Base-by-base conservation (phyloP, 441 rosid genomes). In the Erysimum cheiri region DNA sequence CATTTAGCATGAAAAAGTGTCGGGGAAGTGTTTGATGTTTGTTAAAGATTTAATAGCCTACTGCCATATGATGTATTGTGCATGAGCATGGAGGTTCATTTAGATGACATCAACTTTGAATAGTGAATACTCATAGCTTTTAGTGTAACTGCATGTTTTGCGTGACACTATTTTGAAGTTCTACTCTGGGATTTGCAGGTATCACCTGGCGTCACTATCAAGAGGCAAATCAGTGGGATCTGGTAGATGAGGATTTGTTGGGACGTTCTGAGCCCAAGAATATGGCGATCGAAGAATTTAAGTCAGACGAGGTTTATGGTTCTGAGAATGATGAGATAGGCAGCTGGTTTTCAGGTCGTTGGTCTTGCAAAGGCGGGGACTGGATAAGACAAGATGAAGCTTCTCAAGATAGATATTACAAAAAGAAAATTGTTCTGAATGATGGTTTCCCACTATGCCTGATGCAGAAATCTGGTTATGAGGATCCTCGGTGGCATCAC, bases 281-380 rank as follows among this genome's bases (percentile, higher is more conserved):
- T 61, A 77, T 55, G 52, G 92, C 70, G 62, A 73, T 74, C 32
- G 71, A 71, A 66, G 96, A 88, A 72, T 60, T 55, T 50, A 79
- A 81, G 79, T 76, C 79, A 67, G 77, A 76, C 78, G 79, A 73
- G 61, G 90, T 80, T 70, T 69, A 82, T 53, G 71, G 73, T 35
- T 77, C 80, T 80, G 73, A 74, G 29, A 70, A 65, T 76, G 64
- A 64, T 64, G 98, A 85, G 53, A 61, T 82, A 49, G 77, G 83
- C 69, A 90, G 87, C 69, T 87, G 97, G 92, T 93, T 84, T 80
- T 78, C 93, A 69, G 87, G 89, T 47, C 85, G 80, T 36, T 91
- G 97, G 97, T 80, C 98, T 8, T 91, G 97, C 88, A 96, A 93
- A 81, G 99, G 99, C 66, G 99, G 99, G 71, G 99, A 96, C 81